A percentile compares a stretch with the other conserved stretches of the same genome.
Conservation (phyloP, 129 eudicot species). For the Heracleum sosnowskyi region DNA sequence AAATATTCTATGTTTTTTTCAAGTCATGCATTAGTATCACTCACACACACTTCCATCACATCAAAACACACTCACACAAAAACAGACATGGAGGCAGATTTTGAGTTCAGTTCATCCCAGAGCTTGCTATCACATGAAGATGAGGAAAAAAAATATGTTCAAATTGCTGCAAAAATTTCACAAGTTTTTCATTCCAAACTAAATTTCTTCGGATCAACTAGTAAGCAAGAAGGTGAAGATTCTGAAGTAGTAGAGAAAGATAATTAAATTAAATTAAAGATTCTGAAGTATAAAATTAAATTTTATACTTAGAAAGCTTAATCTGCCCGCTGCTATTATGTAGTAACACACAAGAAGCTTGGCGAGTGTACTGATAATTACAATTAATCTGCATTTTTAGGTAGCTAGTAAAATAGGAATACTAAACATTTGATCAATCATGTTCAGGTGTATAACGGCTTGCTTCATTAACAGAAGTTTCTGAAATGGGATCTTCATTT, state of each 20-base stretch:
- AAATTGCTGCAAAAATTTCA: background rate
- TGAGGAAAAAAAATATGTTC: background rate
- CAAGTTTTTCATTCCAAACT: background rate
- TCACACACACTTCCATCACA: background rate
- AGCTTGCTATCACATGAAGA: background rate
- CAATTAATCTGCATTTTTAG: background rate
- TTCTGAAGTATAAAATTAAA: no score
- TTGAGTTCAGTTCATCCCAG: background rate
- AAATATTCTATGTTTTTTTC: background rate
- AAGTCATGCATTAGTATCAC: background rate
- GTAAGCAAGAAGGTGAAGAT: background rate
- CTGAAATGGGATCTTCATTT: no score
- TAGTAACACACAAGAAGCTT: background rate
- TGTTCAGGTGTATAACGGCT: constrained; percentile 39
- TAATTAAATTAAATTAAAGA: no score
- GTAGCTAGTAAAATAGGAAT: background rate
- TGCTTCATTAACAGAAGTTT: no score
- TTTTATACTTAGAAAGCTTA: no score
- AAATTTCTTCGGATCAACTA: background rate
- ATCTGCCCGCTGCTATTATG: background rate
- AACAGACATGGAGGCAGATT: background rate
- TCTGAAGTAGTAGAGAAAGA: background rate
- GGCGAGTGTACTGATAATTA: background rate
- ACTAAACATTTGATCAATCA: background rate
- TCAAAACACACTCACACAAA: background rate